A percentile compares a stretch with the other conserved stretches of the same genome.
phyloP scores from a whole-genome alignment of 2,329 filamentous ascomycete genomes.

The Pyrenophora seminiperda region DNA sequence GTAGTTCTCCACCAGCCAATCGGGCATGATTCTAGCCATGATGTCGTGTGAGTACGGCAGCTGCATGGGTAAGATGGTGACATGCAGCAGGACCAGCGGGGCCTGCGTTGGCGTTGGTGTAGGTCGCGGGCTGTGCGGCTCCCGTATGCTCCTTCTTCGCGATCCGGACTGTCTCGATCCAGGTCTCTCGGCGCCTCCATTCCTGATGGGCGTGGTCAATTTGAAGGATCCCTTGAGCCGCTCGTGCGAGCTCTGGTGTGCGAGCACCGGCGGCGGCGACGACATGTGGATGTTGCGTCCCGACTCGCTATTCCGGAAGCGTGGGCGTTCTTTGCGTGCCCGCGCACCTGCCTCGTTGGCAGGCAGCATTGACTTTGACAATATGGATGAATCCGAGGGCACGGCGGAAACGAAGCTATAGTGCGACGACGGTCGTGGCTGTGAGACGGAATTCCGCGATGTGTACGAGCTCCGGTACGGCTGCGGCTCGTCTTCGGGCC shows the following conservation, averaged over 20 bases:
- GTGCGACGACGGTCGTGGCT: slow-evolving; percentile 36
- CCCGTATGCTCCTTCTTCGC: slow-evolving; percentile 33
- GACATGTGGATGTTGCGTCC: slow-evolving; percentile 74
- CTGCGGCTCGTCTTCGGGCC: slow-evolving; percentile 26
- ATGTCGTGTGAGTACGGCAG: slow-evolving; percentile 62
- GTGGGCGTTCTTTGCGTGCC: slow-evolving; percentile 64
- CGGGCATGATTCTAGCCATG: slow-evolving; percentile 59
- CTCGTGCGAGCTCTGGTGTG: slow-evolving; percentile 38
- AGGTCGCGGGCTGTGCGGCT: slow-evolving; percentile 35
- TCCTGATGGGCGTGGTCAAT: slow-evolving; percentile 40
- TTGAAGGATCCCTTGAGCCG: slow-evolving; percentile 41
- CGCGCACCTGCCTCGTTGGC: slow-evolving; percentile 40
- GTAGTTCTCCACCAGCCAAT: slow-evolving; percentile 63
- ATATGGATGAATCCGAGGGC: slow-evolving; percentile 46
- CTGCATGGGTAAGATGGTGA: slow-evolving; percentile 73
- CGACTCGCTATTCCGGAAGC: slow-evolving; percentile 72
- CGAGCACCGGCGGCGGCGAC: slow-evolving; percentile 55
- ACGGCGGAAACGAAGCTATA: slow-evolving; percentile 46
- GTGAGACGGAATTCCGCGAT: slow-evolving; percentile 27
- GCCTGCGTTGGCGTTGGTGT: slow-evolving; percentile 52
- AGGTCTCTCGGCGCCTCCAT: slow-evolving; percentile 38
- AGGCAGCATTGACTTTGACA: slow-evolving; percentile 38
- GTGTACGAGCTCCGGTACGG: slow-evolving; percentile 44
- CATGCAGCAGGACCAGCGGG: slow-evolving; percentile 79
- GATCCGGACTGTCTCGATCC: slow-evolving; percentile 39